phyloP scores from a whole-genome alignment of 495 filamentous ascomycete species.

The Durotheca rogersii region DNA sequence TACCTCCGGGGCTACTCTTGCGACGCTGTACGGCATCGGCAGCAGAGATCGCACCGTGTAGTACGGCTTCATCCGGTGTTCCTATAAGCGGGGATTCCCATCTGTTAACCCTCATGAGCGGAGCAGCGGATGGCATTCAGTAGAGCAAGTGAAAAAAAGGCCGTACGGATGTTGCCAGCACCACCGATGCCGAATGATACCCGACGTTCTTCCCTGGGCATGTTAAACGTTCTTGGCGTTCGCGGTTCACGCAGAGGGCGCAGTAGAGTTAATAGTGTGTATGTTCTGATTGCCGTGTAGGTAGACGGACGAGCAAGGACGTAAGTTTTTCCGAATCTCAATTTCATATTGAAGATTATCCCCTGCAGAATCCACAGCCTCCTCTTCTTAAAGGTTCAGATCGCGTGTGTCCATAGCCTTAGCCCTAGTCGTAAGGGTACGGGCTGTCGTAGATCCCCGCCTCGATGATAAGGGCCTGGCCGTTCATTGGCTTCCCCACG shows the following conservation, averaged over 20 bases:
- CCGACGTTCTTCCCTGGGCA: slow-evolving; percentile 17
- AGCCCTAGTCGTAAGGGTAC: slow-evolving; percentile 17
- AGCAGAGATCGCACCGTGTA: slow-evolving; percentile 8
- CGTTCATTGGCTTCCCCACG: slow-evolving; percentile 17
- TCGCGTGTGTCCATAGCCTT: slow-evolving; percentile 1
- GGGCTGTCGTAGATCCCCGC: slow-evolving; percentile 1
- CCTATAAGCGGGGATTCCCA: slow-evolving; percentile 1
- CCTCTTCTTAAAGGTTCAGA: too few relatives aligned
- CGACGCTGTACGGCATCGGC: slow-evolving; percentile 15
- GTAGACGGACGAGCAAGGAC: too few relatives aligned
- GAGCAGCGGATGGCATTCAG: neutral
- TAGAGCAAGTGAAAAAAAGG: neutral
- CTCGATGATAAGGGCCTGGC: slow-evolving; percentile 16
- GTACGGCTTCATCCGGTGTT: slow-evolving; percentile 19
- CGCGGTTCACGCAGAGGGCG: too few relatives aligned
- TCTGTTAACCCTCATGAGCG: neutral
- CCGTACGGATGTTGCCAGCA: slow-evolving; percentile 37
- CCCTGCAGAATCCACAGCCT: too few relatives aligned
- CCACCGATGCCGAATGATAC: slow-evolving; percentile 39
- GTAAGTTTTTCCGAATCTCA: too few relatives aligned
- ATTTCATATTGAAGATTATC: too few relatives aligned
- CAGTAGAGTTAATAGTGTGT: neutral
- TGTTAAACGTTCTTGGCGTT: neutral
- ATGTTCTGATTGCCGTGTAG: too few relatives aligned
- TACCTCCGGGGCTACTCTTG: slow-evolving; percentile 18